A percentile compares a stretch with the other conserved stretches of the same genome.
Conservation (phyloP, 2,329 filamentous ascomycete genomes). For the Epichloe festucae region DNA sequence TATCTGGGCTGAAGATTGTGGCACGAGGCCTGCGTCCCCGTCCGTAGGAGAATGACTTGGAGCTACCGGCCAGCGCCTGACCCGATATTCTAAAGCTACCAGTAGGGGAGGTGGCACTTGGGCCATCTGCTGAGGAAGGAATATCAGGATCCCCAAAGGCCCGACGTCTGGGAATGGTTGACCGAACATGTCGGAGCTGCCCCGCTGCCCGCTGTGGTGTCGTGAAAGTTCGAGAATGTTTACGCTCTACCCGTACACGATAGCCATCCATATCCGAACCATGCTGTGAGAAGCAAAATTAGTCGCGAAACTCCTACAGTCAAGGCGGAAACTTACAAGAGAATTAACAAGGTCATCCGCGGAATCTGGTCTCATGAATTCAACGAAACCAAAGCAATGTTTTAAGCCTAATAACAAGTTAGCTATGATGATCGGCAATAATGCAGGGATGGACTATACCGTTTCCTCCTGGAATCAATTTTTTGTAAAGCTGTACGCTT, state of each 20-base stretch:
- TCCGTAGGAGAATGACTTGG: constrained; percentile 1
- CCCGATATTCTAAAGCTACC: background rate
- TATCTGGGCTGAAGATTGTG: constrained; percentile 5
- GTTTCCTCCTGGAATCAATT: constrained; percentile 9
- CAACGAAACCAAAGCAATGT: constrained; percentile 24
- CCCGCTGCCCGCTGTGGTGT: constrained; percentile 7
- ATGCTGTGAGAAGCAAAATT: constrained; percentile 16
- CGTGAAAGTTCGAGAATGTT: constrained; percentile 15
- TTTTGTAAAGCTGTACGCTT: constrained; percentile 14
- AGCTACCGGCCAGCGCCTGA: background rate
- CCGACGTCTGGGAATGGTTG: constrained; percentile 5
- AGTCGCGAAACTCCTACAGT: background rate
- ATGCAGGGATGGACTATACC: background rate
- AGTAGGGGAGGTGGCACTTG: background rate
- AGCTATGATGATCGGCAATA: constrained; percentile 2
- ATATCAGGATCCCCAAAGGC: background rate
- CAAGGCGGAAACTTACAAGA: constrained; percentile 19
- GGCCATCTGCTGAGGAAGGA: background rate
- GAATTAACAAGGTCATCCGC: constrained; percentile 23
- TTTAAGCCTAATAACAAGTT: constrained; percentile 9
- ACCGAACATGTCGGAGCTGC: constrained; percentile 3
- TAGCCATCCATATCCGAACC: constrained; percentile 18
- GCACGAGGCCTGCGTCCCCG: constrained; percentile 4
- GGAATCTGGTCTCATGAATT: constrained; percentile 24
- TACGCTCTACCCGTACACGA: constrained; percentile 25